These are phyloP conservation scores for Caryopteris hybrid DNA, from an alignment of 305 asterid species.

Conservation along the genomic window DNA sequence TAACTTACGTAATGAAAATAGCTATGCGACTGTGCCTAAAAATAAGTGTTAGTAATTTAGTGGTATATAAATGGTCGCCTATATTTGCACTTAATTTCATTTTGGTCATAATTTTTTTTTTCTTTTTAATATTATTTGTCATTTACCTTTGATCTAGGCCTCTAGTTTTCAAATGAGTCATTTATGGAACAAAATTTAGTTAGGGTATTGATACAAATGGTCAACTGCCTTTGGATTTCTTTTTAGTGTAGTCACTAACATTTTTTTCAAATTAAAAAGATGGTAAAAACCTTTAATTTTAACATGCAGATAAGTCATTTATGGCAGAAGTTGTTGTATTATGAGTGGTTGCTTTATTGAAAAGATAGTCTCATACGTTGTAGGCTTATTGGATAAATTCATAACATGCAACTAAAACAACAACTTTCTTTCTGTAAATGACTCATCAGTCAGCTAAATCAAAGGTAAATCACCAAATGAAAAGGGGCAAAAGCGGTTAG, in stretches of 20 bases:
- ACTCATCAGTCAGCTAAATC: not conserved
- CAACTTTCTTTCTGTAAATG: not conserved
- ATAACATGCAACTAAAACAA: not conserved
- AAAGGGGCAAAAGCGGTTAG: no score
- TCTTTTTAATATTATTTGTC: not conserved
- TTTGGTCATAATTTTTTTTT: not conserved
- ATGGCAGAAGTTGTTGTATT: not conserved
- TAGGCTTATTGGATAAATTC: not conserved
- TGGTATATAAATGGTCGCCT: not conserved
- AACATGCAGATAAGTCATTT: not conserved
- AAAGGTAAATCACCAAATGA: not conserved
- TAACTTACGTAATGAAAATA: slow-evolving; percentile 1
- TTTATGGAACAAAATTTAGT: not conserved
- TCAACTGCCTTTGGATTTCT: not conserved
- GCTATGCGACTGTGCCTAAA: slow-evolving; percentile 4
- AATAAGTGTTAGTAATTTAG: not conserved
- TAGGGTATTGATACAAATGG: not conserved
- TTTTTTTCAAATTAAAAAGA: no score
- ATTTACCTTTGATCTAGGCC: no score
- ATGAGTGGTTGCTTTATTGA: not conserved
- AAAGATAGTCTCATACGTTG: not conserved
- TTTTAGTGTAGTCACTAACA: not conserved
- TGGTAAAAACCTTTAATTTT: no score
- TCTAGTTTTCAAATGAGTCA: not conserved
- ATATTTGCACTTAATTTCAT: not conserved